Percentiles rank a stretch among this genome's conserved stretches.
Evolutionary conservation across 495 filamentous ascomycete species (phyloP).

Genomic region (Talaromyces proteolyticus): DNA sequence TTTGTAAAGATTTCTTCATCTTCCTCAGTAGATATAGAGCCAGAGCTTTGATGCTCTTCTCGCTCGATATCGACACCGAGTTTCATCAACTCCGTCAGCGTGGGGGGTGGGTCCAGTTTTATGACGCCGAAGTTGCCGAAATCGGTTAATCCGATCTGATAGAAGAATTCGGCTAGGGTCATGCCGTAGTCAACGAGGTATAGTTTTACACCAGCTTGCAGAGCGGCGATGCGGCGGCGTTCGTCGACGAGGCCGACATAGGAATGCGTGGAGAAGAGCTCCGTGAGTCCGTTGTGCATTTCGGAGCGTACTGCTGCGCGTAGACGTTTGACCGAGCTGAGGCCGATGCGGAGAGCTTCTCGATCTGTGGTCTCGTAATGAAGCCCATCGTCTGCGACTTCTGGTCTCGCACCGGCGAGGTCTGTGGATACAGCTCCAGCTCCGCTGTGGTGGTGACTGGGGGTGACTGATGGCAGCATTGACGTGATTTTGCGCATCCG

Average conservation of each 20-base stretch:
- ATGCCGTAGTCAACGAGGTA: constrained; percentile 94
- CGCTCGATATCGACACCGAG: constrained; percentile 68
- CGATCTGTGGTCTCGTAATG: constrained; percentile 69
- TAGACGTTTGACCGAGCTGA: constrained; percentile 77
- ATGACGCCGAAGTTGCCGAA: constrained; percentile 94
- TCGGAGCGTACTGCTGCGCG: constrained; percentile 72
- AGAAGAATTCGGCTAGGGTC: constrained; percentile 86
- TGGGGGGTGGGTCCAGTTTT: constrained; percentile 68
- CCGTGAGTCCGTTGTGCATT: constrained; percentile 87
- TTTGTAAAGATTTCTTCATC: constrained; percentile 59
- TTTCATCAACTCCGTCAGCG: constrained; percentile 61
- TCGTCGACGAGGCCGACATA: constrained; percentile 94
- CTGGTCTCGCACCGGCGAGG: constrained; percentile 5
- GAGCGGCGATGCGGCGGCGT: constrained; percentile 76
- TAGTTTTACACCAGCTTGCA: constrained; percentile 89
- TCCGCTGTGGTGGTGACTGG: constrained; percentile 11
- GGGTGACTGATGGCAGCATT: constrained; percentile 52
- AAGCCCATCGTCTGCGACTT: constrained; percentile 35
- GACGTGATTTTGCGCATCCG: constrained; percentile 91
- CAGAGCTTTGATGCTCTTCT: constrained; percentile 11
- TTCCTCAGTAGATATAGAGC: constrained; percentile 24
- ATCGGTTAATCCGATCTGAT: constrained; percentile 92
- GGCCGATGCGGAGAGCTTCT: constrained; percentile 59
- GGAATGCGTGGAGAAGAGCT: constrained; percentile 82
- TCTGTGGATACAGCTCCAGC: constrained; percentile 3